Evolutionary conservation across 1,284 basidiomycete genomes (phyloP), one percentile per base, ranked within the genome.

Genomic region (Melampsora abietis-canadensis): DNA sequence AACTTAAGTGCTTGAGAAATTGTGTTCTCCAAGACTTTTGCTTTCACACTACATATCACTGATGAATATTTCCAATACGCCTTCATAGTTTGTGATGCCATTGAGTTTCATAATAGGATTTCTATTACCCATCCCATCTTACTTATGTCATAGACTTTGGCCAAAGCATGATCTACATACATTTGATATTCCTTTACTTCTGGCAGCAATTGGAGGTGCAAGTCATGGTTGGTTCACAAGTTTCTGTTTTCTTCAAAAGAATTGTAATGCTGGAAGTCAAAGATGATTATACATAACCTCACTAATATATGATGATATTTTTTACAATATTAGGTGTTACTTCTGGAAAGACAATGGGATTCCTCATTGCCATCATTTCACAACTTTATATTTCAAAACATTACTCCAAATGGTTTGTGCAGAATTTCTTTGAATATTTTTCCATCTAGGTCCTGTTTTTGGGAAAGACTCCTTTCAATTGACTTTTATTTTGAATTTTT

Each of bases 61-160:
- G 51, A 54, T n/a, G 19, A 21, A 40, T 40, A 15, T 12, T 21
- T 47, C 14, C n/a, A 63, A 65, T 64, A 57, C 14, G 15, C 30
- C 21, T 47, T 12, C 40, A 7, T 27, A 74, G 72, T 66, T 63
- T 44, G 54, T 66, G 60, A 44, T 74, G 8, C 72, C 64, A 31
- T 74, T 46, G 21, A 67, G 63, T 27, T 37, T 74, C 21, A 21
- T 67, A 24, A 24, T 47, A 47, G 72, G 72, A 62, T 67, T 74
- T 66, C 21, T 74, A 27, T 34, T 67, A 61, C 72, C 72, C 21
- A 37, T 74, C n/a, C 72, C 72, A 14, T 60, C 65, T 21, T 34
- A 66, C 48, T 48, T 74, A 14, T 48, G 47, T 14, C 37, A 62
- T 7, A 74, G 67, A 30, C 60, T 65, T 44, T 66, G 54, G 27